Evolutionary conservation across 805 yeast genomes (phyloP).

Genomic region (Myxozyma neotropica): DNA sequence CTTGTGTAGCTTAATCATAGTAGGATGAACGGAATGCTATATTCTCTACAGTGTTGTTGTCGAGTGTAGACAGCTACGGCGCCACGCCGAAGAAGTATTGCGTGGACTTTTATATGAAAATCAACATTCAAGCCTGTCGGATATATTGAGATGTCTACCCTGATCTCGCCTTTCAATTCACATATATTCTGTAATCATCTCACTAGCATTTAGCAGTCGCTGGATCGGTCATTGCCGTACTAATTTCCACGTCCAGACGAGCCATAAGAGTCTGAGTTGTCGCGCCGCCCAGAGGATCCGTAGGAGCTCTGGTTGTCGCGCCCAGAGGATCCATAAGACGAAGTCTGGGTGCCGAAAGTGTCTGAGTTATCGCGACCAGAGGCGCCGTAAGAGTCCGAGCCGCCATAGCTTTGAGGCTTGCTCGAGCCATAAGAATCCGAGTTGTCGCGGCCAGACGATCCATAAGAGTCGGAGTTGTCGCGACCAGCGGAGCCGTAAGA

Average conservation of each 20-base stretch:
- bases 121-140: no score
- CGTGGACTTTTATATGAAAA: no score
- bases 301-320: not conserved
- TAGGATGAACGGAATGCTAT: no score
- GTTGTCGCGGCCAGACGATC: not conserved
- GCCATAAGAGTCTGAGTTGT: not conserved
- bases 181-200: no score
- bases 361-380: not conserved
- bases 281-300: no score
- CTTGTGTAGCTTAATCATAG: no score
- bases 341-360: not conserved
- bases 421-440: not conserved
- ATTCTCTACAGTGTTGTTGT: no score
- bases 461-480: constrained; percentile 6
- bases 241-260: not conserved
- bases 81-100: no score
- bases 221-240: not conserved
- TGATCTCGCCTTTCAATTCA: no score
- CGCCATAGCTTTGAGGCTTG: not conserved
- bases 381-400: constrained; percentile 5
- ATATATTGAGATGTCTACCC: no score
- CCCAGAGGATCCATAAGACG: not conserved
- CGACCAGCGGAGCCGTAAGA: not conserved
- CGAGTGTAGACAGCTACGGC: no score
- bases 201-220: not conserved